phyloP scores from a whole-genome alignment of 2,329 filamentous ascomycete genomes.

The Myriosclerotinia duriaeana region DNA sequence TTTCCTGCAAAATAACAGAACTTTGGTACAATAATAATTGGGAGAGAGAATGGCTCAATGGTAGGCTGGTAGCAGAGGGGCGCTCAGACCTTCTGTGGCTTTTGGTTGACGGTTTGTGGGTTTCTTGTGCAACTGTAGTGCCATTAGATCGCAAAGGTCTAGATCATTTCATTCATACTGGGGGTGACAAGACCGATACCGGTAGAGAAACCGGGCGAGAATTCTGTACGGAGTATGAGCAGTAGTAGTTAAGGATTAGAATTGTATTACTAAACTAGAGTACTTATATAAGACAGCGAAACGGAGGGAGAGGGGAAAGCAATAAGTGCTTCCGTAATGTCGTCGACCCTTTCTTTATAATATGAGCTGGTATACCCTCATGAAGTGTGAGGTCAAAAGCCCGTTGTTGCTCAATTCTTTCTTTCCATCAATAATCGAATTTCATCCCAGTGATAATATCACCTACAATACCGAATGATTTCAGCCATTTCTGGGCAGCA shows the following conservation, averaged over 20 bases:
- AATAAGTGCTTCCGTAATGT: background rate
- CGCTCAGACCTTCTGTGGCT: constrained; percentile 13
- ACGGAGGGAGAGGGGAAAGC: background rate
- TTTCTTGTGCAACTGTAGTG: constrained; percentile 8
- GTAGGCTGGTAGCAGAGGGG: constrained; percentile 1
- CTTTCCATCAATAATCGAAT: background rate
- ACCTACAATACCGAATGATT: constrained; percentile 1
- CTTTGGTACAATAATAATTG: background rate
- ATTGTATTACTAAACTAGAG: too few species aligned
- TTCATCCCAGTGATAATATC: background rate
- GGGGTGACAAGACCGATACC: constrained; percentile 2
- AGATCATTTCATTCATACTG: background rate
- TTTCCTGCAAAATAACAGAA: background rate
- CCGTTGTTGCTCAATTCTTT: background rate
- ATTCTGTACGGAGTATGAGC: background rate
- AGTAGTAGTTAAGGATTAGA: too few species aligned
- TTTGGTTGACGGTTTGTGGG: background rate
- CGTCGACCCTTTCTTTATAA: background rate
- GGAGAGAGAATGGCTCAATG: too few species aligned
- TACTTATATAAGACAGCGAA: background rate
- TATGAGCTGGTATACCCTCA: constrained; percentile 1
- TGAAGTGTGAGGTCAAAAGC: background rate
- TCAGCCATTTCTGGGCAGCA: constrained; percentile 1
- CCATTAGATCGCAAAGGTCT: constrained; percentile 4
- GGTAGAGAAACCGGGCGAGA: background rate